Base-by-base conservation (phyloP, 345 rosid species). In the Cardiospermum halicacabum region DNA sequence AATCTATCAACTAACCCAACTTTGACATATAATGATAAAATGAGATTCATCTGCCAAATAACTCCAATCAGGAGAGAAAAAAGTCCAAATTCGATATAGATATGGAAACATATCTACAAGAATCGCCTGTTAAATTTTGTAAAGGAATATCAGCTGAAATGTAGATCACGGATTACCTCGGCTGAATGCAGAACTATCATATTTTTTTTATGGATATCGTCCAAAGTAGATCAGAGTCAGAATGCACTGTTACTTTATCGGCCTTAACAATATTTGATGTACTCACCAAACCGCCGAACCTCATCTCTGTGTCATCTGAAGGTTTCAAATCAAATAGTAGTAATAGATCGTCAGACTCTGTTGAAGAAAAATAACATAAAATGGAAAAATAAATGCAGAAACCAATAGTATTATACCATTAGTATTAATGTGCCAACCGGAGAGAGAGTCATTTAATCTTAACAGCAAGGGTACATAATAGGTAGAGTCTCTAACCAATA, bases 211-310 rank as follows among this genome's bases (percentile, higher is more conserved):
- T 82, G 63, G 96, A 81, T 58, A 95, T 89, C 0, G 99, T 95
- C 99, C 98, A 95, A 10, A 95, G 83, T 74, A 95, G 90, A 81
- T 95, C 94, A 0, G 90, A 74, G 70, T 88, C 91, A 0, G 99
- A 89, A 50, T 57, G 73, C 16, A 91, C 94, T 0, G 89, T 91
- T 58, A 95, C 64, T 58, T 62, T 89, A 47, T 84, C 92, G 13
- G 53, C 87, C 60, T 66, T 57, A 15, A 80, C 92, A 37, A 72
- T 59, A 62, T 95, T 95, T 13, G 98, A 95, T 3, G 99, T 88
- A 65, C 98, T 91, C 61, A 95, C 5, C 51, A 95, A 73, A 27
- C 88, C 89, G 39, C 98, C 98, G 58, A 95, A 95, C 64, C 70
- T 76, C 96, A 89, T 89, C 81, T 83, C 88, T 19, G 78, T 76